Percentiles rank a stretch among this genome's conserved stretches.
These are phyloP conservation scores for Limonium bicolor DNA, from an alignment of 148 eudicot genomes.

Conservation along the genomic window DNA sequence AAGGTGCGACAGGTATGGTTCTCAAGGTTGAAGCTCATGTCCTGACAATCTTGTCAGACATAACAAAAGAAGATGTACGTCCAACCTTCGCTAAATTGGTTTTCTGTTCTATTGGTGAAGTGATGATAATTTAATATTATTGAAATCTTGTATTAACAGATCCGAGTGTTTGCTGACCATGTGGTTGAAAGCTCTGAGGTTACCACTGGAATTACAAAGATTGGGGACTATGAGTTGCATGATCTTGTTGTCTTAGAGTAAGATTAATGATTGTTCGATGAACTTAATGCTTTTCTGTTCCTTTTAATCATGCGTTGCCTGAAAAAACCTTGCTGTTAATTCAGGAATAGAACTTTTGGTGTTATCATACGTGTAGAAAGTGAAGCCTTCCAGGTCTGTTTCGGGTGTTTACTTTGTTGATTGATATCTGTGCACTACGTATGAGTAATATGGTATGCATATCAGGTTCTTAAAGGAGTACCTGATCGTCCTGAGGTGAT, in stretches of 20 bases:
- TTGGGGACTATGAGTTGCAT: conserved; percentile 95
- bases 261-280: conserved; percentile 9
- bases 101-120: neutral
- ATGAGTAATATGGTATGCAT: conserved; percentile 3
- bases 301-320: neutral
- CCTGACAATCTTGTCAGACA: conserved; percentile 76
- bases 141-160: conserved; percentile 18
- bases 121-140: neutral
- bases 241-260: conserved; percentile 95
- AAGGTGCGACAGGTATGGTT: conserved; percentile 99
- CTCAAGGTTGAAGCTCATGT: conserved; percentile 86
- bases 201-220: conserved; percentile 78
- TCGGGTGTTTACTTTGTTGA: neutral
- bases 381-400: conserved; percentile 89
- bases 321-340: conserved; percentile 24
- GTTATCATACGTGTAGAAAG: conserved; percentile 94
- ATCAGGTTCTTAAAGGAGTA: conserved; percentile 82
- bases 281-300: neutral
- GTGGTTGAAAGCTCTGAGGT: conserved; percentile 98
- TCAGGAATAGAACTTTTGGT: conserved; percentile 82
- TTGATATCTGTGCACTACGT: conserved; percentile 5
- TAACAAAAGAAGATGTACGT: conserved; percentile 87
- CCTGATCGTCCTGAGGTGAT: conserved; percentile 88
- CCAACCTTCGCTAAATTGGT: neutral
- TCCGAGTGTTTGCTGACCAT: conserved; percentile 91